Conservation (phyloP, 345 rosid genomes). For the Gossypium stocksii region DNA sequence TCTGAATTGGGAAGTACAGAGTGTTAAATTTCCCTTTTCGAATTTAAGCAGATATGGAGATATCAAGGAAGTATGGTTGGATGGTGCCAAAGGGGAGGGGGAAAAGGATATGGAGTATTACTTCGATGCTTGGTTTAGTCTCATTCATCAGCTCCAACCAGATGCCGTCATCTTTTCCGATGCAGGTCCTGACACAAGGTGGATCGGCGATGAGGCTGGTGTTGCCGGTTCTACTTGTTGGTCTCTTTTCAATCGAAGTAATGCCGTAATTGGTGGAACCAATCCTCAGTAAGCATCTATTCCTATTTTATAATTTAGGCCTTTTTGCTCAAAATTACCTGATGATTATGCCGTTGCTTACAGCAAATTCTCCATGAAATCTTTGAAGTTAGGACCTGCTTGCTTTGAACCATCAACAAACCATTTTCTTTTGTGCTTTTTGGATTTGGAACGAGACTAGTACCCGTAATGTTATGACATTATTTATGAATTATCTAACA, state of each 20-base stretch:
- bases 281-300: constrained; percentile 52
- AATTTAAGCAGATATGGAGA: constrained; percentile 63
- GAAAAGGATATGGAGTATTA: constrained; percentile 74
- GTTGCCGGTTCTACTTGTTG: constrained; percentile 66
- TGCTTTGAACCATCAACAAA: not conserved
- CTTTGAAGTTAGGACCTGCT: not conserved
- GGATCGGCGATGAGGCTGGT: constrained; percentile 85
- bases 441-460: not conserved
- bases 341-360: not conserved
- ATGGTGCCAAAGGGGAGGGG: constrained; percentile 82
- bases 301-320: not conserved
- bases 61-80: constrained; percentile 70
- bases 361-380: not conserved
- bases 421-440: not conserved
- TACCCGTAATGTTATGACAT: not conserved
- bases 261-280: constrained; percentile 52
- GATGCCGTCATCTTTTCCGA: constrained; percentile 74
- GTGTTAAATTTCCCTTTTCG: not conserved
- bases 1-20: not conserved
- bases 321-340: not conserved
- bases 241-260: constrained; percentile 72
- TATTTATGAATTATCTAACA: constrained; percentile 24
- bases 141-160: constrained; percentile 76
- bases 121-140: constrained; percentile 73
- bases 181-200: constrained; percentile 76